A percentile compares a stretch with the other conserved stretches of the same genome.
Conservation (phyloP, 129 eudicot species). For the Flaveria trinervia region DNA sequence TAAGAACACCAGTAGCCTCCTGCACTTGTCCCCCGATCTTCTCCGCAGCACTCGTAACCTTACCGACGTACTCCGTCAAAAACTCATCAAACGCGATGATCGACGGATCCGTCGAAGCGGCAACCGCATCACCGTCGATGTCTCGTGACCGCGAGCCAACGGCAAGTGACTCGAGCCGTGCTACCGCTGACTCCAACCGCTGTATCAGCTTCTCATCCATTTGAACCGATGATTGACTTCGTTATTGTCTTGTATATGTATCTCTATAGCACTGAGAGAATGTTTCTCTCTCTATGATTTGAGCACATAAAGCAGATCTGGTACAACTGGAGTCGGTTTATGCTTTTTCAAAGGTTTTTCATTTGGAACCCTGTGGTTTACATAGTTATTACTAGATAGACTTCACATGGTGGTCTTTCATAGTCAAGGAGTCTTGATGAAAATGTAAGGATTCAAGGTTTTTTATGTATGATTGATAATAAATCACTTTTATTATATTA, state of each 20-base stretch:
- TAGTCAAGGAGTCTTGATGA: no score
- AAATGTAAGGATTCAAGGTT: no score
- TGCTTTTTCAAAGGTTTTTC: slow-evolving; percentile 28
- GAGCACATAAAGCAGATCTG: slow-evolving; percentile 49
- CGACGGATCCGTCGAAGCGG: slow-evolving; percentile 70
- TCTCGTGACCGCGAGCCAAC: slow-evolving; percentile 43
- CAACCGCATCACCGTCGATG: slow-evolving; percentile 45
- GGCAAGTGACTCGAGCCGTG: slow-evolving; percentile 77
- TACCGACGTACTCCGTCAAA: slow-evolving; percentile 50
- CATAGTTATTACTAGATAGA: not conserved
- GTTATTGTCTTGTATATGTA: not conserved
- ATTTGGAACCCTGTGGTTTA: not conserved
- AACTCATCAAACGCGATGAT: slow-evolving; percentile 74
- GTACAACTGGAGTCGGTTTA: slow-evolving; percentile 11
- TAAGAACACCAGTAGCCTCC: slow-evolving; percentile 58
- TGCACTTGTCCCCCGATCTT: slow-evolving; percentile 91
- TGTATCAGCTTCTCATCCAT: slow-evolving; percentile 82
- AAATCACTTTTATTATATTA: no score
- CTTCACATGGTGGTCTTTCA: not conserved
- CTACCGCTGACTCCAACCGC: slow-evolving; percentile 79
- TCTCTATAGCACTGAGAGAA: not conserved
- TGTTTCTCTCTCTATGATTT: slow-evolving; percentile 19
- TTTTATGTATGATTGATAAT: no score
- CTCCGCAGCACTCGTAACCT: slow-evolving; percentile 60
- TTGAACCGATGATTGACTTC: not conserved